A percentile compares a stretch with the other conserved stretches of the same genome.
Evolutionary conservation across 331 rosid genomes (phyloP).

Genomic region (Quercus tomentella): DNA sequence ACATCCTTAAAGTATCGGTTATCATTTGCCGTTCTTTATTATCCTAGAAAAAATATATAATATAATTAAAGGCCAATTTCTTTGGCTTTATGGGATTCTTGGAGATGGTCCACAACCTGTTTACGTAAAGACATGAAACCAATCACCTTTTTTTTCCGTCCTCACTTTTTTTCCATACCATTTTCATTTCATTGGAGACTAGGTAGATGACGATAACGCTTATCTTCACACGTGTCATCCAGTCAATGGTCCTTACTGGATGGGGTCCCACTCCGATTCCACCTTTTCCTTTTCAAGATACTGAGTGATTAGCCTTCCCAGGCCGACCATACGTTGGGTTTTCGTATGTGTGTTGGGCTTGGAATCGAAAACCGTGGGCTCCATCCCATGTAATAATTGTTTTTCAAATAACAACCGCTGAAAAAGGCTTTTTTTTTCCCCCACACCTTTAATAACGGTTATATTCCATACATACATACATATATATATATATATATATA

Average conservation of each 20-base stretch:
- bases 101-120: constrained; percentile 11
- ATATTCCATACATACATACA: no score
- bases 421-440: no score
- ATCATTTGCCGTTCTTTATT: no score
- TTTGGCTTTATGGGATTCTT: not conserved
- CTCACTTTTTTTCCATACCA: not conserved
- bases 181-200: not conserved
- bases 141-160: not conserved
- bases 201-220: not conserved
- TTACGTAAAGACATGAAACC: constrained; percentile 13
- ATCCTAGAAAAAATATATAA: no score
- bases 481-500: no score
- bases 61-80: no score
- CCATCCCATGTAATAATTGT: not conserved
- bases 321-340: constrained; percentile 3
- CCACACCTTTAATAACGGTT: no score
- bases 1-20: no score
- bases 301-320: constrained; percentile 1
- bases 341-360: not conserved
- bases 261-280: constrained; percentile 7
- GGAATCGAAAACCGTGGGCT: constrained; percentile 51
- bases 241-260: not conserved
- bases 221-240: constrained; percentile 4
- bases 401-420: not conserved
- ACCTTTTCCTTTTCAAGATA: not conserved